Evolutionary conservation across 2,329 filamentous ascomycete genomes (phyloP).

Genomic region (Capronia coronata): DNA sequence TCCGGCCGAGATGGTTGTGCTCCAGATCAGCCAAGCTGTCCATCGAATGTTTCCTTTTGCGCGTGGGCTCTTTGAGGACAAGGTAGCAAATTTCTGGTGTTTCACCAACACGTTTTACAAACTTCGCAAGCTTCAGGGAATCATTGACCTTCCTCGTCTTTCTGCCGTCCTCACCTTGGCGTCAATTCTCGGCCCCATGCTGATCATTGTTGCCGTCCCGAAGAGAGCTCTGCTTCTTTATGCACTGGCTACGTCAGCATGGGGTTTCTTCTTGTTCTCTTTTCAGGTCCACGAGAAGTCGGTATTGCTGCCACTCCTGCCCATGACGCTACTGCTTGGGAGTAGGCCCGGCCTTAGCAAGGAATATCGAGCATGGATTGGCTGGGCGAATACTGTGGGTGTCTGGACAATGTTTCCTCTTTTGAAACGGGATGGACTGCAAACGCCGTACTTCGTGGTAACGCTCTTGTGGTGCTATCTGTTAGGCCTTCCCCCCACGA

Average conservation of each 20-base stretch:
- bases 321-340: constrained; percentile 82
- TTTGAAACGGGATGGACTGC: constrained; percentile 74
- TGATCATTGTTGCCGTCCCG: constrained; percentile 72
- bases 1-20: constrained; percentile 65
- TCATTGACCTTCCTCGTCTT: constrained; percentile 64
- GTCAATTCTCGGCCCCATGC: constrained; percentile 71
- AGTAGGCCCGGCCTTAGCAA: constrained; percentile 70
- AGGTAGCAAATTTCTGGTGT: constrained; percentile 98
- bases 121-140: constrained; percentile 60
- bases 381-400: constrained; percentile 87
- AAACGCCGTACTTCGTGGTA: constrained; percentile 76
- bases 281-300: constrained; percentile 99
- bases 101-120: constrained; percentile 74
- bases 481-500: constrained; percentile 72
- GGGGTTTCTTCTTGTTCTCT: constrained; percentile 96
- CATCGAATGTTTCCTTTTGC: constrained; percentile 95
- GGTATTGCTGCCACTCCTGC: constrained; percentile 81
- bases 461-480: constrained; percentile 87
- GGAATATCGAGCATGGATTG: constrained; percentile 78
- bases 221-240: constrained; percentile 69
- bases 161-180: constrained; percentile 68
- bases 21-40: constrained; percentile 75
- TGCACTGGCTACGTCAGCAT: constrained; percentile 75
- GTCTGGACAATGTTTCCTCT: constrained; percentile 93
- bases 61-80: constrained; percentile 95